Evolutionary conservation across 2,329 filamentous ascomycete genomes (phyloP).

Genomic region (Fusarium vanettenii): DNA sequence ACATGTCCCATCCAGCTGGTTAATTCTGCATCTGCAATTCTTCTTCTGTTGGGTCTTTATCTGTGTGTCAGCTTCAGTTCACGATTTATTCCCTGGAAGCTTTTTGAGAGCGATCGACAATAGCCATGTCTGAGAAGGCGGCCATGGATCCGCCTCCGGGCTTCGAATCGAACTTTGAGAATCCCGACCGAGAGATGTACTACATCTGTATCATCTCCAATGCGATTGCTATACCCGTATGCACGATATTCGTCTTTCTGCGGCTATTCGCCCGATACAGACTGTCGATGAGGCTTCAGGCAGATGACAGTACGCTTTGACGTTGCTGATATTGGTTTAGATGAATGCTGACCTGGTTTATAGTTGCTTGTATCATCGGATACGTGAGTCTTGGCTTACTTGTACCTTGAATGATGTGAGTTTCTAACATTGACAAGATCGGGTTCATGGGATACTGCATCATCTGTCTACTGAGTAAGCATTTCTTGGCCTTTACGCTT

Average conservation of each 20-base stretch:
- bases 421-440: constrained; percentile 5
- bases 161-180: constrained; percentile 20
- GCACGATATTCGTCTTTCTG: constrained; percentile 18
- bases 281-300: constrained; percentile 14
- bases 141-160: constrained; percentile 28
- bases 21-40: neutral
- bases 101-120: neutral
- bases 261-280: constrained; percentile 21
- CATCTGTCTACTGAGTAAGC: constrained; percentile 20
- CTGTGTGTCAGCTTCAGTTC: neutral
- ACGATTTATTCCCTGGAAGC: neutral
- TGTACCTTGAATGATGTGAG: fast-evolving
- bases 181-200: constrained; percentile 18
- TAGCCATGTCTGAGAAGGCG: constrained; percentile 11
- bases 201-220: constrained; percentile 27
- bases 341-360: neutral
- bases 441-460: constrained; percentile 29
- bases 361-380: constrained; percentile 25
- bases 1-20: neutral
- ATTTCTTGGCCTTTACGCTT: fast-evolving
- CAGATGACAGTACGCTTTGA: constrained; percentile 15
- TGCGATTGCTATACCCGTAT: constrained; percentile 10
- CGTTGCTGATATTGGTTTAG: fast-evolving
- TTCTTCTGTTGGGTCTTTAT: neutral
- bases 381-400: neutral